These are phyloP conservation scores for Cutaneotrichosporon sp. DNA, from an alignment of 1,284 basidiomycete species.

Conservation along the genomic window DNA sequence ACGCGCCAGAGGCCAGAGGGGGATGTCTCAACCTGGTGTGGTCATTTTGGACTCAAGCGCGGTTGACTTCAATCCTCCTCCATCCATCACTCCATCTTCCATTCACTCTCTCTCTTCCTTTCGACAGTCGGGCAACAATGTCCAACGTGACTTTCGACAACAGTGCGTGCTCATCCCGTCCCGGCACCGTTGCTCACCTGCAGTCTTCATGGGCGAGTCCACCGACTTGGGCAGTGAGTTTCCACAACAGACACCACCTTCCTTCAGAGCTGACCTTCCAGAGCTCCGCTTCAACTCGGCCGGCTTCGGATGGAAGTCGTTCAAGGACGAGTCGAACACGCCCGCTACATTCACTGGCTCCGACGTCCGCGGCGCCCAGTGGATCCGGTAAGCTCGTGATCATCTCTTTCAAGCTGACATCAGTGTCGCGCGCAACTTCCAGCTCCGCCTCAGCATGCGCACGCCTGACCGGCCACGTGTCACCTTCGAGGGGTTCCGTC, in stretches of 20 bases:
- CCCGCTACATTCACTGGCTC: conserved; percentile 65
- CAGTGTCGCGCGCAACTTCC: conserved; percentile 86
- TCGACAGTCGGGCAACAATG: conserved; percentile 26
- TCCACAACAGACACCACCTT: background rate
- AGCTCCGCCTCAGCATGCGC: conserved; percentile 73
- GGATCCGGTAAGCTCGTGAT: conserved; percentile 62
- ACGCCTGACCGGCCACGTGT: conserved; percentile 63
- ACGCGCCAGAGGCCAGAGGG: background rate
- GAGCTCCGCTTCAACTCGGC: conserved; percentile 84
- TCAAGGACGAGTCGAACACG: conserved; percentile 59
- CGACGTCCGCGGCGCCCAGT: conserved; percentile 84
- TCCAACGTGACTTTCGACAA: conserved; percentile 50
- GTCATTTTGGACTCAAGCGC: background rate
- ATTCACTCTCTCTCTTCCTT: background rate
- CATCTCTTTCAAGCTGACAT: conserved; percentile 8
- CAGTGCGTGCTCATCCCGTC: conserved; percentile 25
- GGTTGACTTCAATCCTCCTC: background rate
- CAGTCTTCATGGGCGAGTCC: conserved; percentile 72
- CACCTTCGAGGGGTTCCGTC: conserved; percentile 91
- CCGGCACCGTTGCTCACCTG: background rate
- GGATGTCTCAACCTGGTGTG: too few species aligned
- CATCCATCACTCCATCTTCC: background rate
- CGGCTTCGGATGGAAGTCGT: conserved; percentile 85
- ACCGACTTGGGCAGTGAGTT: conserved; percentile 76
- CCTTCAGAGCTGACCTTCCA: conserved; percentile 45